A percentile compares a stretch with the other conserved stretches of the same genome.
Conservation (phyloP, 202 grass and related monocot genomes). For the Saccharum hybrid region DNA sequence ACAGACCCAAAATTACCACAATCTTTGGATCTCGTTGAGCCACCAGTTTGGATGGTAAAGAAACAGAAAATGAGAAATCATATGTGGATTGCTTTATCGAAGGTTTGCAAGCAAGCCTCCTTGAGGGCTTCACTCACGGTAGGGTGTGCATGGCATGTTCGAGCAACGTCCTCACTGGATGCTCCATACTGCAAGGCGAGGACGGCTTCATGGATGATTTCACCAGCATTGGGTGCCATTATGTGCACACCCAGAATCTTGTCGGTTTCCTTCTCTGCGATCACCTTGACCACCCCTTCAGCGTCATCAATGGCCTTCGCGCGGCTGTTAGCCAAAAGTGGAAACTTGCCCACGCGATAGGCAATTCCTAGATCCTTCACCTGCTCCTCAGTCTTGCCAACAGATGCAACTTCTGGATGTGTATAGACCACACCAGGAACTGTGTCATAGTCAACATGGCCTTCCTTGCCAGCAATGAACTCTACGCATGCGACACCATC, state of each 20-base stretch:
- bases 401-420: conserved; percentile 93
- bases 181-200: conserved; percentile 94
- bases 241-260: conserved; percentile 98
- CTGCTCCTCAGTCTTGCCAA: conserved; percentile 99
- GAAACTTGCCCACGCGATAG: conserved; percentile 88
- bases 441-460: conserved; percentile 89
- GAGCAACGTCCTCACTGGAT: conserved; percentile 88
- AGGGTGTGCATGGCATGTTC: conserved; percentile 94
- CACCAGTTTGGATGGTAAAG: conserved; percentile 35
- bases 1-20: conserved; percentile 62
- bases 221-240: conserved; percentile 89
- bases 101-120: conserved; percentile 95
- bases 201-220: conserved; percentile 91
- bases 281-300: conserved; percentile 89
- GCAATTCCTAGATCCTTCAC: conserved; percentile 75
- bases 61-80: conserved; percentile 46
- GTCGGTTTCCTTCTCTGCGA: conserved; percentile 87
- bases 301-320: conserved; percentile 97
- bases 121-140: conserved; percentile 97
- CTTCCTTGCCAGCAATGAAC: conserved; percentile 95
- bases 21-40: conserved; percentile 51
- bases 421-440: conserved; percentile 97
- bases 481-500: conserved; percentile 95
- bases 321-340: conserved; percentile 91
- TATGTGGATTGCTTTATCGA: conserved; percentile 92